These are phyloP conservation scores for Nidula microcarpa DNA, from an alignment of 768 basidiomycete species.

Conservation along the genomic window DNA sequence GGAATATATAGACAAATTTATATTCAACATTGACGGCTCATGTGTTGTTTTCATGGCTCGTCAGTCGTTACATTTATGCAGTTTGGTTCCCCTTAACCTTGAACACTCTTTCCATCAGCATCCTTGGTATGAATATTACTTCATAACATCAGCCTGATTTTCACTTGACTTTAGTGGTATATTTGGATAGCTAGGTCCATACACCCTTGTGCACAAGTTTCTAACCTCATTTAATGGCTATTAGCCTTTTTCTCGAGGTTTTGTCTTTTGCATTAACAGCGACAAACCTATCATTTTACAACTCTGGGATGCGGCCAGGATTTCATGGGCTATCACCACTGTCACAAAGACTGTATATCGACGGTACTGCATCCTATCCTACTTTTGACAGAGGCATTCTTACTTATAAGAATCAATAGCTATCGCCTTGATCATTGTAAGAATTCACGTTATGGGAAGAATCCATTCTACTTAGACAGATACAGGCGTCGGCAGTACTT, in stretches of 20 bases:
- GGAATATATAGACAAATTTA: slow-evolving; percentile 6
- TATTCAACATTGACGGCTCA: slow-evolving; percentile 6
- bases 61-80: slow-evolving; percentile 1
- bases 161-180: slow-evolving; percentile 4
- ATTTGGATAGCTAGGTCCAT: slow-evolving; percentile 9
- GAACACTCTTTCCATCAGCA: too few relatives aligned
- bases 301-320: slow-evolving; percentile 4
- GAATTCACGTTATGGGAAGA: not conserved
- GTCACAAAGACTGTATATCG: slow-evolving; percentile 6
- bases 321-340: slow-evolving; percentile 4
- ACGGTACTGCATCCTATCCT: slow-evolving; percentile 3
- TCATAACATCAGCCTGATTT: too few relatives aligned
- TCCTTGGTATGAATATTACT: too few relatives aligned
- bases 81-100: too few relatives aligned
- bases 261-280: slow-evolving; percentile 9
- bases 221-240: not conserved
- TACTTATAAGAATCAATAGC: not conserved
- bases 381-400: not conserved
- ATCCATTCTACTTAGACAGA: not conserved
- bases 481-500: slow-evolving; percentile 5
- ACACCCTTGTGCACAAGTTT: not conserved
- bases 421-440: slow-evolving; percentile 8
- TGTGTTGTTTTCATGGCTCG: slow-evolving; percentile 10
- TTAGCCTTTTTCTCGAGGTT: slow-evolving; percentile 11
- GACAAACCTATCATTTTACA: slow-evolving; percentile 6